These are phyloP conservation scores for Pyricularia grisea DNA, from an alignment of 2,329 filamentous ascomycete genomes.

Conservation along the genomic window DNA sequence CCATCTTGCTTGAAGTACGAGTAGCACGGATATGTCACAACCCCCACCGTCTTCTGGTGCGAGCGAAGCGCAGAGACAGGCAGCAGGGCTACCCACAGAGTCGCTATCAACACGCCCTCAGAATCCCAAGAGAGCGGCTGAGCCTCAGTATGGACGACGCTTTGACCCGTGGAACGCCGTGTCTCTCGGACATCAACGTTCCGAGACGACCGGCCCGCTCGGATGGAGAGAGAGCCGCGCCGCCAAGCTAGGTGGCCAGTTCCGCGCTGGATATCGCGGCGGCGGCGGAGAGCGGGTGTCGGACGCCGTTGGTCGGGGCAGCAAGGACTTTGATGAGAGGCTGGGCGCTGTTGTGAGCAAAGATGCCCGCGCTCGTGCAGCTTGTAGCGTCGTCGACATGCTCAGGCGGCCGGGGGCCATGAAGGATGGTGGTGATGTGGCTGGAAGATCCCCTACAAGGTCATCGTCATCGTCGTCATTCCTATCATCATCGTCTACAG, in stretches of 20 bases:
- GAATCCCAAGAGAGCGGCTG: slow-evolving; percentile 18
- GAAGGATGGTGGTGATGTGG: slow-evolving; percentile 6
- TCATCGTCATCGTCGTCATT: neutral
- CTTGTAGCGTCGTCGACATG: slow-evolving; percentile 44
- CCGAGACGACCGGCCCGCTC: slow-evolving; percentile 56
- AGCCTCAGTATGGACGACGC: slow-evolving; percentile 29
- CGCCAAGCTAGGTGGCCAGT: slow-evolving; percentile 62
- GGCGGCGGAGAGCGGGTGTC: slow-evolving; percentile 43
- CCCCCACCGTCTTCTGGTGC: neutral
- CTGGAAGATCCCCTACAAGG: neutral
- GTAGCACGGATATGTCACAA: neutral
- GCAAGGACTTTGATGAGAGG: slow-evolving; percentile 41
- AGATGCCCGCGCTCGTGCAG: slow-evolving; percentile 27
- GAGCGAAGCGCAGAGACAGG: neutral
- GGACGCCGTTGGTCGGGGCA: slow-evolving; percentile 58
- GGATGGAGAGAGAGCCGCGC: slow-evolving; percentile 64
- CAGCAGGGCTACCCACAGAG: neutral
- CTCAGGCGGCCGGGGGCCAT: slow-evolving; percentile 30
- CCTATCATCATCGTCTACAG: neutral
- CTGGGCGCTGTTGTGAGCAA: slow-evolving; percentile 32
- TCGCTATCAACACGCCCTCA: neutral
- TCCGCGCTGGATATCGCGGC: slow-evolving; percentile 45
- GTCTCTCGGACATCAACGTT: slow-evolving; percentile 69
- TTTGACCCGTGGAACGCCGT: slow-evolving; percentile 68
- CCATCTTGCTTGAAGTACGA: neutral